Base-by-base conservation (phyloP, 73 alveolate genomes). In the Paramecium tetraurelia region DNA sequence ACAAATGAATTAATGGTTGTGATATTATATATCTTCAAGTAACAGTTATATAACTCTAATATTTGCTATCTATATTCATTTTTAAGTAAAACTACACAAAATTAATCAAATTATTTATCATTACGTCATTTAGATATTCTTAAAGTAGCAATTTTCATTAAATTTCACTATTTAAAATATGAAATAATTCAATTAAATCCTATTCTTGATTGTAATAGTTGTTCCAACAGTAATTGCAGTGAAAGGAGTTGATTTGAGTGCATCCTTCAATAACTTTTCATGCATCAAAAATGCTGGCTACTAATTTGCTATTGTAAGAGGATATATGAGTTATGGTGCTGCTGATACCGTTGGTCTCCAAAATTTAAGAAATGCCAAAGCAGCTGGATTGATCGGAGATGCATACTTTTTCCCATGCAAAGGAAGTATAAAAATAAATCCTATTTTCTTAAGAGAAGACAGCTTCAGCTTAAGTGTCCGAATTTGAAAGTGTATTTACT, bases 391-490 rank as follows among this genome's bases (percentile, higher is more conserved):
- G 85, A 58, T 92, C 68, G 97, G 93, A 27, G 98, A 96, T 92
- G 96, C 94, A 11, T 95, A 95, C 80, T 86, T 94, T 93, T 95
- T 95, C 96, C 98, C 98, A 21, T 94, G 97, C 87, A 85, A 71
- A 44, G 75, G 46, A 58, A 86, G 92, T 27, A 87, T 36, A 18
- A 16, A 38, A 4, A 29, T 35, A 63, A 53, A 53, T 68, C 46
- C 5, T 53, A 18, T 46, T 16, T 58, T 57, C n/a, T 41, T 10
- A 80, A 85, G 96, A 88, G 18, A 86, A 83, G 86, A 72, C 92
- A 18, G 95, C 97, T 11, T 59, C 93, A 4, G 31, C 70, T 27
- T 92, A 94, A 89, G 97, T 90, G 5, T 57, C 68, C 21, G 89
- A 80, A 11, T 36, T 85, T 40, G 93, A 92, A 29, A 71, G 71